phyloP scores from a whole-genome alignment of 441 rosid species.

The Syzygium malaccense region DNA sequence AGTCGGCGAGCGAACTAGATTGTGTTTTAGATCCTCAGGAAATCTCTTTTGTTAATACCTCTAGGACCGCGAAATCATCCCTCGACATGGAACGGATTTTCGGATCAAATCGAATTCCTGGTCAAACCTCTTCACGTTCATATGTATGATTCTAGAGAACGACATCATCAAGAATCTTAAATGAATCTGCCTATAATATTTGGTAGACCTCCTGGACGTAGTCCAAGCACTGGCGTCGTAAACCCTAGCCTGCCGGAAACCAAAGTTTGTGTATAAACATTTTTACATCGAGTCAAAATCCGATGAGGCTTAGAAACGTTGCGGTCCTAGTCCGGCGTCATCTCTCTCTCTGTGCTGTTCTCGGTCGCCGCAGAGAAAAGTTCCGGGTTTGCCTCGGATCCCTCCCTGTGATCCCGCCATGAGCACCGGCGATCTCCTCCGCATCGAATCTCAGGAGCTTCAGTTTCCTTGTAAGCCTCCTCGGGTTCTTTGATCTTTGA shows the following conservation, averaged over 20 bases:
- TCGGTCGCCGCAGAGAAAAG: neutral
- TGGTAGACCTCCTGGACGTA: neutral
- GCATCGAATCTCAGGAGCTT: slow-evolving; percentile 1
- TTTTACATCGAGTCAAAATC: neutral
- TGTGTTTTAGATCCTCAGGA: neutral
- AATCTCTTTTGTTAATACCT: neutral
- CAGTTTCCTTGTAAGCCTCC: neutral
- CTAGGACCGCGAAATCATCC: neutral
- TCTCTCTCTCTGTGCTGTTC: neutral
- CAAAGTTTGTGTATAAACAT: neutral
- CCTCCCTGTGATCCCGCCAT: neutral
- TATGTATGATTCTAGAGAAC: neutral
- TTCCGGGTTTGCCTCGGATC: neutral
- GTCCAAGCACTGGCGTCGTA: neutral
- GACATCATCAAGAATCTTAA: neutral
- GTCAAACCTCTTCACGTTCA: neutral
- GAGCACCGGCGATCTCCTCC: neutral
- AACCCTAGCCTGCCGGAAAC: neutral
- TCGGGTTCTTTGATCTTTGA: neutral
- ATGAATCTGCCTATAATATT: neutral
- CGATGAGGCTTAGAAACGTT: neutral
- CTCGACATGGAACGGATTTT: neutral
- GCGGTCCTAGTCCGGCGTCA: neutral
- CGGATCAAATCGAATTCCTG: neutral
- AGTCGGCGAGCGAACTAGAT: neutral